These are phyloP conservation scores for Pachyrhizus erosus DNA, from an alignment of 306 rosid genomes.

Conservation along the genomic window DNA sequence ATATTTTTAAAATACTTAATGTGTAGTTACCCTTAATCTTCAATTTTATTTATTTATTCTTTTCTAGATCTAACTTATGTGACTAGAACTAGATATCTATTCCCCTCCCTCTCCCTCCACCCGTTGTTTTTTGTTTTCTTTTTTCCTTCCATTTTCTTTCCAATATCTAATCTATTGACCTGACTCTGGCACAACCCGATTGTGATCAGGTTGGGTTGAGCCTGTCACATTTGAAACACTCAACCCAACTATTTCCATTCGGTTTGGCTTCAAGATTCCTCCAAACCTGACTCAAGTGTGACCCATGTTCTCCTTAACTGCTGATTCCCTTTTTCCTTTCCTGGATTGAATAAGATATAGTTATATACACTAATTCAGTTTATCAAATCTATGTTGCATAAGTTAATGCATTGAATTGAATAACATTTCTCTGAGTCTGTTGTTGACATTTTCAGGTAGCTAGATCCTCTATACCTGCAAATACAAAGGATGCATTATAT, in stretches of 20 bases:
- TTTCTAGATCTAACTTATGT: neutral
- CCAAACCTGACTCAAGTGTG: neutral
- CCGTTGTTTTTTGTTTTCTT: neutral
- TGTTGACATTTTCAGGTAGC: slow-evolving; percentile 65
- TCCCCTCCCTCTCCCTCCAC: neutral
- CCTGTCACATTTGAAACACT: neutral
- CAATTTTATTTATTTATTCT: neutral
- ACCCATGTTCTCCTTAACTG: neutral
- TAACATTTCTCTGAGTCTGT: slow-evolving; percentile 30
- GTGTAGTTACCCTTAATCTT: neutral
- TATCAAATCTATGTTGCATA: neutral
- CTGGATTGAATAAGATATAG: slow-evolving; percentile 12
- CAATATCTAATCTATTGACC: neutral
- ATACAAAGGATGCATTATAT: slow-evolving; percentile 73
- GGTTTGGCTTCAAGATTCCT: neutral
- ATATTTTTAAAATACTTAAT: neutral
- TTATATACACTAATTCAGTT: neutral
- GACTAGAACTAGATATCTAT: neutral
- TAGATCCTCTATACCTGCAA: slow-evolving; percentile 68
- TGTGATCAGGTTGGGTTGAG: neutral
- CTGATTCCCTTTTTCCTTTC: slow-evolving; percentile 8
- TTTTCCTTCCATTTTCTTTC: too few species aligned
- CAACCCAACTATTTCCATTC: neutral
- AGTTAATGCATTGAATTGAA: slow-evolving; percentile 17
- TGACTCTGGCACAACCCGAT: neutral